These are phyloP conservation scores for Thalassiosira tumida DNA, from an alignment of 352 stramenopile genomes.

Conservation along the genomic window DNA sequence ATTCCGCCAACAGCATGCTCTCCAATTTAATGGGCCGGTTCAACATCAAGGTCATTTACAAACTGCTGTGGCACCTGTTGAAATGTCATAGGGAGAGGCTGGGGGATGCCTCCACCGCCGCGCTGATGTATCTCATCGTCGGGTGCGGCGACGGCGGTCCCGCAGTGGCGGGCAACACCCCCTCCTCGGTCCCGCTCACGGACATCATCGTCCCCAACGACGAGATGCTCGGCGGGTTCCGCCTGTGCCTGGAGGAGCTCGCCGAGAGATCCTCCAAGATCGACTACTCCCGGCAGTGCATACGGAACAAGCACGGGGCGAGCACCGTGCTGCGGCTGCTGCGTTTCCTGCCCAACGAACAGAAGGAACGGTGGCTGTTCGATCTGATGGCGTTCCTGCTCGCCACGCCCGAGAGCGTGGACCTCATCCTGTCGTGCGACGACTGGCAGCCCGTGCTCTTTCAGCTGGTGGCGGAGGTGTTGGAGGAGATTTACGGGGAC, in stretches of 20 bases:
- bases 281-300: conserved; percentile 50
- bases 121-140: conserved; percentile 85
- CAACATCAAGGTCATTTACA: conserved; percentile 88
- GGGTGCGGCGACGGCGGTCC: conserved; percentile 76
- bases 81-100: conserved; percentile 88
- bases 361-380: conserved; percentile 88
- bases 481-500: conserved; percentile 87
- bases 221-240: conserved; percentile 66
- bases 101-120: conserved; percentile 77
- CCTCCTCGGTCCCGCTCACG: conserved; percentile 60
- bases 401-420: conserved; percentile 73
- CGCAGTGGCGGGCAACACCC: conserved; percentile 38
- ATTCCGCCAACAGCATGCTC: conserved; percentile 76
- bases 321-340: conserved; percentile 87
- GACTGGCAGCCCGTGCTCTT: conserved; percentile 91
- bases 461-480: conserved; percentile 88
- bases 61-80: conserved; percentile 90
- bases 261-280: conserved; percentile 19
- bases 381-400: conserved; percentile 84
- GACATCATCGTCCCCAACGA: conserved; percentile 82
- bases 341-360: conserved; percentile 84
- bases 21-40: conserved; percentile 70
- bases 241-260: conserved; percentile 63
- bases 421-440: conserved; percentile 82
- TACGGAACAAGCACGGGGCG: conserved; percentile 82